A percentile compares a stretch with the other conserved stretches of the same genome.
These are phyloP conservation scores for Neonectria punicea DNA, from an alignment of 2,329 filamentous ascomycete species.

Conservation along the genomic window DNA sequence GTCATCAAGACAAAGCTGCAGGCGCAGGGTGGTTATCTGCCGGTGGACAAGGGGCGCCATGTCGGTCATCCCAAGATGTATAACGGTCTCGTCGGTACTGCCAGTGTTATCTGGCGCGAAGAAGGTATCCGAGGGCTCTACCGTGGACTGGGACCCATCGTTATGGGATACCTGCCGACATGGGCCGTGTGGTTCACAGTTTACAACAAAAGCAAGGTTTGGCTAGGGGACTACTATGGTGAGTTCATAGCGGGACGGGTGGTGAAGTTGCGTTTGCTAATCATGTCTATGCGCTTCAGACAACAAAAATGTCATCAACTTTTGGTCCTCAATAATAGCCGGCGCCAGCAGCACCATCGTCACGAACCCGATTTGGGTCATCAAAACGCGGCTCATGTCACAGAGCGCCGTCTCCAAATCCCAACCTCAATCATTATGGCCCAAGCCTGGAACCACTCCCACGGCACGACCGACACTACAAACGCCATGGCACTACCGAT, in stretches of 20 bases:
- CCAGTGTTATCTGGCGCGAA: conserved; percentile 83
- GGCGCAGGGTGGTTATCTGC: conserved; percentile 85
- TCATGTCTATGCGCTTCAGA: conserved; percentile 55
- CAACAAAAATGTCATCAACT: conserved; percentile 81
- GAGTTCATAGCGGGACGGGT: conserved; percentile 34
- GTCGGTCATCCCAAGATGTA: conserved; percentile 73
- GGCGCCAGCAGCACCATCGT: conserved; percentile 92
- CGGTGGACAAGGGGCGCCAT: conserved; percentile 59
- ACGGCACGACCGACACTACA: conserved; percentile 66
- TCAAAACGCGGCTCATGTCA: conserved; percentile 98
- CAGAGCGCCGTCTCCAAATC: conserved; percentile 70
- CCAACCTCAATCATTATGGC: conserved; percentile 54
- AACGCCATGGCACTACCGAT: conserved; percentile 90
- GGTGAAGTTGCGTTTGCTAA: conserved; percentile 22
- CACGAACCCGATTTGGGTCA: conserved; percentile 99
- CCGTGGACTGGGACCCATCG: conserved; percentile 90
- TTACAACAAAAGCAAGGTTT: conserved; percentile 88
- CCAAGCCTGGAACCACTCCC: conserved; percentile 63
- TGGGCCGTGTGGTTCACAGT: conserved; percentile 99
- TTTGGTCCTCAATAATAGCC: conserved; percentile 90
- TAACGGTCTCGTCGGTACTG: conserved; percentile 87
- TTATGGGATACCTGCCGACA: conserved; percentile 94
- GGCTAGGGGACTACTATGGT: conserved; percentile 75
- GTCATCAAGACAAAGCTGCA: conserved; percentile 99
- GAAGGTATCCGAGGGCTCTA: conserved; percentile 94